A percentile compares a stretch with the other conserved stretches of the same genome.
Conservation (phyloP, 768 basidiomycete species). For the Naematelia encephala region DNA sequence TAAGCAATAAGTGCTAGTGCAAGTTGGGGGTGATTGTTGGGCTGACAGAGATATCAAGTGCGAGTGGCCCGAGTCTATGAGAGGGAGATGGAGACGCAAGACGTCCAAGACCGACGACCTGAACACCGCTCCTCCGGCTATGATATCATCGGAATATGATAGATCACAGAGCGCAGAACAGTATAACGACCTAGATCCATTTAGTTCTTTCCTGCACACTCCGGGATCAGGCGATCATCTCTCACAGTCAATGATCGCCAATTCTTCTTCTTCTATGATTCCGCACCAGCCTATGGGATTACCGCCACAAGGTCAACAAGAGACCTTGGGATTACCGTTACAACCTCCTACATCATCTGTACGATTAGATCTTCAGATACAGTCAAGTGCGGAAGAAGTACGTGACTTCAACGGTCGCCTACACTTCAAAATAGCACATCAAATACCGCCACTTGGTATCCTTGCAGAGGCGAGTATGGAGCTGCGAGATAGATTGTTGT, state of each 20-base stretch:
- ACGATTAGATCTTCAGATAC: constrained; percentile 1
- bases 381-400: constrained; percentile 2
- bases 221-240: background rate
- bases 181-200: background rate
- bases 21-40: background rate
- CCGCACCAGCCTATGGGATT: background rate
- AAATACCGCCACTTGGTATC: background rate
- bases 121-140: background rate
- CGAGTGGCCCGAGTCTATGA: background rate
- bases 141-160: background rate
- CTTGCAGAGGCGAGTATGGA: background rate
- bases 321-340: too few relatives aligned
- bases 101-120: background rate
- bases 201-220: background rate
- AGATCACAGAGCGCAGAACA: background rate
- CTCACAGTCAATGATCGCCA: background rate
- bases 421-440: constrained; percentile 1
- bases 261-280: background rate
- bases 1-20: background rate
- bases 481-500: constrained; percentile 3
- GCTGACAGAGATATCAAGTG: background rate
- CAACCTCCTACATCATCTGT: too few relatives aligned
- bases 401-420: constrained; percentile 1
- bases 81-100: background rate
- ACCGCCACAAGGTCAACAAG: background rate